Evolutionary conservation across 2,329 filamentous ascomycete species (phyloP), one percentile per base, ranked within the genome.

Genomic region (Colletotrichum sp.): DNA sequence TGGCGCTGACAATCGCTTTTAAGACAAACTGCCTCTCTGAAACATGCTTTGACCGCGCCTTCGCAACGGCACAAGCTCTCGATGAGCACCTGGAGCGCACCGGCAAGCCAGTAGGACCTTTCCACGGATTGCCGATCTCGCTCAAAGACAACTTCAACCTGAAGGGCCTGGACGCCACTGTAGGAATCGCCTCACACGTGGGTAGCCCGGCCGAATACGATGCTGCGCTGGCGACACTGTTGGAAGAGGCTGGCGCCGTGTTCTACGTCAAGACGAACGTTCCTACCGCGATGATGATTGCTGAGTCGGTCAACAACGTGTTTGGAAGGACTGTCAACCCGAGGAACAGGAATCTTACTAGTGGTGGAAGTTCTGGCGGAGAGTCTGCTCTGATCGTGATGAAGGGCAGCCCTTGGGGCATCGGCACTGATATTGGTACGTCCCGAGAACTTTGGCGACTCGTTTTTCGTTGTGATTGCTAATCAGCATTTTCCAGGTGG

Each of bases 141-240:
- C 87, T 95, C 63, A 95, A 95, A 80, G 93, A 95, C 83, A 92
- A 93, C 80, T 93, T 94, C 86, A 89, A 94, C 74, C 84, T 94
- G 16, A 81, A 82, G 3, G 92, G 91, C 7, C 86, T 91, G 15
- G 91, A 93, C 77, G 86, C 90, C 26, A 92, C 91, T 0, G 87
- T 93, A 1, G 77, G 93, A 7, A 93, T 95, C 76, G 89, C 90
- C 0, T 89, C 89, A 1, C 88, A 93, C 72, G 91, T 93, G 5
- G 88, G 89, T 52, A 86, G 92, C 61, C 92, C 93, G 0, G 91
- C 87, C 0, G 71, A 80, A 5, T 75, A 81, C 9, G 87, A 90
- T 32, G 80, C 87, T 6, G 80, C 83, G 5, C 82, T 89, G 1
- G 85, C 84, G 2, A 78, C 82, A 10, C 76, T 91, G 1, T 83